Evolutionary conservation across 2,329 filamentous ascomycete species (phyloP), one percentile per base, ranked within the genome.

Genomic region (Boeremia exigua): DNA sequence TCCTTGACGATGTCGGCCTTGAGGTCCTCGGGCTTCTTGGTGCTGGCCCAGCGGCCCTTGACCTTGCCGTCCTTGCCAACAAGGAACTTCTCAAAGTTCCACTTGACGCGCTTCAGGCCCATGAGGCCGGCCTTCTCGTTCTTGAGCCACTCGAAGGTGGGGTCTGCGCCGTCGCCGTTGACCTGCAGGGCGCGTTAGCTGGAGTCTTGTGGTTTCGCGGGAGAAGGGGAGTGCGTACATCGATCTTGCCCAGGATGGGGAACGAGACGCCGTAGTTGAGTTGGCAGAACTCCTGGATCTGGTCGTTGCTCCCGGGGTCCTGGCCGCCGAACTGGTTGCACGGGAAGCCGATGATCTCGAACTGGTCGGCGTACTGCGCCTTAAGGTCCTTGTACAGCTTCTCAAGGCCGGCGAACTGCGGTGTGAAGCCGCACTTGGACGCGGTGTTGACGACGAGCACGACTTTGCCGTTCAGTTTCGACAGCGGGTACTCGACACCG

Each of bases 61-160:
- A 98, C 92, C 79, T 89, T 84, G 25, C 95, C 95, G 77, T 98
- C 92, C 59, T 86, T 85, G 58, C 88, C 89, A 63, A 99, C 82
- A 61, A 99, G 80, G 80, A 97, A 99, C 86, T 99, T 99, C 79
- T 99, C 95, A 81, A 98, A 99, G 81, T 99, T 99, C 95, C 95
- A 99, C 89, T 98, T 97, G 70, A 99, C 83, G 60, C 88, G 79
- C 88, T 96, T 94, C 72, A 98, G 76, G 17, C 95, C 95, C 79
- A 98, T 79, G 52, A 97, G 71, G 19, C 95, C 93, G 0, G 94
- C 85, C 82, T 92, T 89, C 77, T 84, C 79, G 54, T 77, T 77
- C 81, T 88, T 88, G 77, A 88, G 74, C 84, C 84, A 99, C 74
- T 90, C 84, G 77, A 84, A 98, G 33, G 96, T 78, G 1, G 93